Percentiles rank a stretch among this genome's conserved stretches.
phyloP scores from a whole-genome alignment of 768 basidiomycete genomes.

The Ramaria sp. region DNA sequence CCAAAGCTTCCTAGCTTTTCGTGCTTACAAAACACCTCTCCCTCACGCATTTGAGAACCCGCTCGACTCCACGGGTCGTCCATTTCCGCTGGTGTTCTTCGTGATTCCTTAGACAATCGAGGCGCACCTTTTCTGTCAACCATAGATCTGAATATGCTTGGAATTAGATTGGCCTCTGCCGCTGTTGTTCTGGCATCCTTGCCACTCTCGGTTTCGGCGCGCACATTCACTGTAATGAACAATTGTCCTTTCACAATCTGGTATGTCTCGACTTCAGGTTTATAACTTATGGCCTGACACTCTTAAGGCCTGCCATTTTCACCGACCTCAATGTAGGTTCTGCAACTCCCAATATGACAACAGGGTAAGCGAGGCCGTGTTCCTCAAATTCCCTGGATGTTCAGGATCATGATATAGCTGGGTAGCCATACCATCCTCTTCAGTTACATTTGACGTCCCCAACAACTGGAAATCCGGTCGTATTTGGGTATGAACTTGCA shows the following conservation, averaged over 20 bases:
- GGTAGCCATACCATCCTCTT: conserved; percentile 27
- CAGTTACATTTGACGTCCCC: conserved; percentile 42
- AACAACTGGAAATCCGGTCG: conserved; percentile 56
- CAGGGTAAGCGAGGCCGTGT: conserved; percentile 29
- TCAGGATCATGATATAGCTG: conserved; percentile 19
- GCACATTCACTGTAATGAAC: conserved; percentile 52
- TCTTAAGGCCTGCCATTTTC: conserved; percentile 41
- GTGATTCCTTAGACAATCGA: too few relatives aligned
- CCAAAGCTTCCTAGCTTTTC: too few relatives aligned
- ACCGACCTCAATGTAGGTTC: conserved; percentile 45
- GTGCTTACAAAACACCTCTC: too few relatives aligned
- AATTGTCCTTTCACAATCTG: conserved; percentile 60
- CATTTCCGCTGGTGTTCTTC: too few relatives aligned
- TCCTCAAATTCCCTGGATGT: not conserved
- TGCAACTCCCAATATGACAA: conserved; percentile 30
- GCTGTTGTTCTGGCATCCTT: not conserved
- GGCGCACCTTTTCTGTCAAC: too few relatives aligned
- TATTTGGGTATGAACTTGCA: conserved; percentile 60
- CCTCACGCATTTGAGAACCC: too few relatives aligned
- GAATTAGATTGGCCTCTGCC: not conserved
- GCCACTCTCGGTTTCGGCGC: not conserved
- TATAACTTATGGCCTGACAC: not conserved
- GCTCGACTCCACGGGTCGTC: too few relatives aligned
- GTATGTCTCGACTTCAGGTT: conserved; percentile 20
- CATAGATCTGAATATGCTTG: too few relatives aligned